A percentile compares a stretch with the other conserved stretches of the same genome.
Conservation (phyloP, 257 asterid genomes). For the Linaria vulgaris region DNA sequence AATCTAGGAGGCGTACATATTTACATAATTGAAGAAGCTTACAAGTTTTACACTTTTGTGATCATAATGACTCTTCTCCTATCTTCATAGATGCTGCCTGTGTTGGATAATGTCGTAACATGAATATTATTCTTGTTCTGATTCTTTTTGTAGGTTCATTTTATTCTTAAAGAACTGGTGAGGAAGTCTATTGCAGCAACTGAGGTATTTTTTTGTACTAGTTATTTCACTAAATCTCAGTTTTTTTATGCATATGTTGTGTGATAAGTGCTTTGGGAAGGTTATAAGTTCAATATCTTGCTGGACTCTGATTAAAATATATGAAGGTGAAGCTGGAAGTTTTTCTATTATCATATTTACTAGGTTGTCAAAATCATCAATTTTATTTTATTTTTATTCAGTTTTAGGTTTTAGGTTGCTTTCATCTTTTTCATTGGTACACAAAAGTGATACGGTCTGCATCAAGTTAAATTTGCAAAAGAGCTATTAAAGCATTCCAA, state of each 20-base stretch:
- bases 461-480: no score
- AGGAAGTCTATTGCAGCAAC: constrained; percentile 85
- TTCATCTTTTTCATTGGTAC: neutral
- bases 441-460: no score
- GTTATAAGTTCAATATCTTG: constrained; percentile 4
- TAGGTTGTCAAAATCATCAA: neutral
- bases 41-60: neutral
- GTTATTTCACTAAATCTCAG: constrained; percentile 6
- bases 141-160: constrained; percentile 63
- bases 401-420: neutral
- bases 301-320: constrained; percentile 2
- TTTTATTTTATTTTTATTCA: neutral
- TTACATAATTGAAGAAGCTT: constrained; percentile 1
- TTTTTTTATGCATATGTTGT: neutral
- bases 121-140: constrained; percentile 8
- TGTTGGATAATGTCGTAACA: constrained; percentile 12
- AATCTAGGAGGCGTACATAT: no score
- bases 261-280: constrained; percentile 9
- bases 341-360: neutral
- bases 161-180: constrained; percentile 85
- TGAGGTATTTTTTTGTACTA: constrained; percentile 47
- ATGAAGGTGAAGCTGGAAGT: neutral
- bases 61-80: neutral
- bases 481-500: neutral
- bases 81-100: neutral